Evolutionary conservation across 495 filamentous ascomycete species (phyloP).

Genomic region (Penicillium argentinense): DNA sequence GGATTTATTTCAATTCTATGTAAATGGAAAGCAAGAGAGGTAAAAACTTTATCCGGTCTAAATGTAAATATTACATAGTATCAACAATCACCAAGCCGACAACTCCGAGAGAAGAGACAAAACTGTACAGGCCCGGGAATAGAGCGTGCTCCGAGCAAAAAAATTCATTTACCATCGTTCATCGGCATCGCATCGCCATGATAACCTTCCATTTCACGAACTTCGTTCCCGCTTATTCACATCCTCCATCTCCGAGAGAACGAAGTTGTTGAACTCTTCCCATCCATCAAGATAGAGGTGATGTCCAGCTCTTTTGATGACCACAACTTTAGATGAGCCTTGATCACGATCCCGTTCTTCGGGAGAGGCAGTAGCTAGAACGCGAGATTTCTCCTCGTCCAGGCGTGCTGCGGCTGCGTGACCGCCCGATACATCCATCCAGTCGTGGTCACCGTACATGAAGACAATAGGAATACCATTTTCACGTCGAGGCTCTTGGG

Average conservation of each 20-base stretch:
- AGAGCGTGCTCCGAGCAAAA: conserved; percentile 7
- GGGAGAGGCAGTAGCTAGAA: conserved; percentile 56
- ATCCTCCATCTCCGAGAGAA: conserved; percentile 78
- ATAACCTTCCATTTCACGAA: conserved; percentile 2
- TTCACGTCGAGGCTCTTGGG: conserved; percentile 49
- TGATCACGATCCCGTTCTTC: conserved; percentile 72
- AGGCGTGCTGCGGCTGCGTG: conserved; percentile 79
- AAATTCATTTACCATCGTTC: conserved; percentile 13
- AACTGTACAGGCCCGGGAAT: background rate
- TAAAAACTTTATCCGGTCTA: too few relatives aligned
- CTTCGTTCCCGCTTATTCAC: conserved; percentile 47
- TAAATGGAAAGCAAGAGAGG: too few relatives aligned
- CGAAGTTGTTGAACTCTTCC: conserved; percentile 81
- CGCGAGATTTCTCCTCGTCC: conserved; percentile 60
- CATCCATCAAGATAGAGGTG: conserved; percentile 91
- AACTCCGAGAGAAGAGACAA: conserved; percentile 4
- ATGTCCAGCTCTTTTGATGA: conserved; percentile 83
- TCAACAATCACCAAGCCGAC: background rate
- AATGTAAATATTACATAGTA: background rate
- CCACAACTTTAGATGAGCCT: conserved; percentile 79
- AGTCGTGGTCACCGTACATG: conserved; percentile 96
- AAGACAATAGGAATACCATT: conserved; percentile 82
- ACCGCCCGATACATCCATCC: conserved; percentile 94
- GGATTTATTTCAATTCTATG: too few relatives aligned
- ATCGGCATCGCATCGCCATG: conserved; percentile 1